Percentiles rank a stretch among this genome's conserved stretches.
These are phyloP conservation scores for Rhipidocladum racemiflorum DNA, from an alignment of 176 grass and related monocot species.

Conservation along the genomic window DNA sequence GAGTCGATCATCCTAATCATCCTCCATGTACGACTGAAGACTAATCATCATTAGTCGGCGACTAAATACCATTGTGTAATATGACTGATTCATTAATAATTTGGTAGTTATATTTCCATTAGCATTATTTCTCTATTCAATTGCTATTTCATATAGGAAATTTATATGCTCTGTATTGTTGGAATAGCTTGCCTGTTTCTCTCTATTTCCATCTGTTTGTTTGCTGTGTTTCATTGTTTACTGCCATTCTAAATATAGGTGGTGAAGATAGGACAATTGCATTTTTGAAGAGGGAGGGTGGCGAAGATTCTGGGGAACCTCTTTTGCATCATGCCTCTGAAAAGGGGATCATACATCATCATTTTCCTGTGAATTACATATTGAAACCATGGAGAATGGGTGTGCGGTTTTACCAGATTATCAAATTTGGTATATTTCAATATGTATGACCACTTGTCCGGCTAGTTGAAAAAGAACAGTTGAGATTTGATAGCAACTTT, in stretches of 20 bases:
- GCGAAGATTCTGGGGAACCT: slow-evolving; percentile 42
- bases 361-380: slow-evolving; percentile 83
- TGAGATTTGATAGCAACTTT: slow-evolving; percentile 11
- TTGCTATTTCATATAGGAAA: neutral
- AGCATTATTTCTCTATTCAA: neutral
- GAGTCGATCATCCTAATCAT: no score
- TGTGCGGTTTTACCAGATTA: slow-evolving; percentile 69
- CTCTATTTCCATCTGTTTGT: neutral
- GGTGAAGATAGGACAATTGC: slow-evolving; percentile 81
- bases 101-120: neutral
- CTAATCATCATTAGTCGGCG: no score
- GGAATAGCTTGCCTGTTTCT: slow-evolving; percentile 25
- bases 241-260: slow-evolving; percentile 40
- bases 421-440: slow-evolving; percentile 91
- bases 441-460: slow-evolving; percentile 54
- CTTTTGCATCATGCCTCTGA: slow-evolving; percentile 50
- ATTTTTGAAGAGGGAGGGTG: slow-evolving; percentile 76
- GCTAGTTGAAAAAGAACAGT: slow-evolving; percentile 1
- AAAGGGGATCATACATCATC: slow-evolving; percentile 76
- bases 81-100: neutral
- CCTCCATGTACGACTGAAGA: no score
- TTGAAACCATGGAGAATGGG: slow-evolving; percentile 79
- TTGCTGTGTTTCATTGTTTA: slow-evolving; percentile 10
- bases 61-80: no score
- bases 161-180: neutral